Evolutionary conservation across 345 rosid species (phyloP), one percentile per base, ranked within the genome.

Genomic region (Linum usitatissimum): DNA sequence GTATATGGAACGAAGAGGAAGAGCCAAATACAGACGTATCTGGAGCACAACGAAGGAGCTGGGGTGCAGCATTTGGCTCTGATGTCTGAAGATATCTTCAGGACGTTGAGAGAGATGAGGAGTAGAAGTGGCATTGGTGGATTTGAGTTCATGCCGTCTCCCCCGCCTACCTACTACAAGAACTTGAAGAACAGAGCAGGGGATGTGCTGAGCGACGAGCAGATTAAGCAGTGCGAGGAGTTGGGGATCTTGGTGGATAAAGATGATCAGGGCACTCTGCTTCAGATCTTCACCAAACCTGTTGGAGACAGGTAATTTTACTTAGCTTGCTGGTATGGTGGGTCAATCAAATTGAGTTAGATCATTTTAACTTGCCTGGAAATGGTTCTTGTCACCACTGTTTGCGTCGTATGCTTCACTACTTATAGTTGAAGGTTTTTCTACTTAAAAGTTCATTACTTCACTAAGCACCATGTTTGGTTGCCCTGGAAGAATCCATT

Each of bases 211-310:
- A 81, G 73, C 1, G 92, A 86, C 0, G 89, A 91, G 49, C 86
- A 86, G 88, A 88, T 91, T 28, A 79, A 82, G 66, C 86, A 91
- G 69, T 91, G 96, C 62, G 88, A 91, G 68, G 92, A 88, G 64
- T 64, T 91, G 73, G 96, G 96, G 76, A 82, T 91, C 68, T 78
- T 88, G 82, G 96, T 91, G 3, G 98, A 91, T 49, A 76, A 87
- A 74, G 98, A 91, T 75, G 98, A 91, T 78, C 96, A 88, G 71
- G 98, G 98, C 8, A 88, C 96, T 8, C 73, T 91, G 77, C 95
- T 91, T 38, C 98, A 91, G 76, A 91, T 91, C 71, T 91, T 91
- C 73, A 86, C 96, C n/a, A 88, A 86, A 79, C 98, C 98, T 60
- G 67, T 91, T 1, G 98, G 98, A 9, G 96, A 91, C 65, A 81